These are phyloP conservation scores for Gynochthodes officinalis DNA, from an alignment of 257 asterid genomes.

Conservation along the genomic window DNA sequence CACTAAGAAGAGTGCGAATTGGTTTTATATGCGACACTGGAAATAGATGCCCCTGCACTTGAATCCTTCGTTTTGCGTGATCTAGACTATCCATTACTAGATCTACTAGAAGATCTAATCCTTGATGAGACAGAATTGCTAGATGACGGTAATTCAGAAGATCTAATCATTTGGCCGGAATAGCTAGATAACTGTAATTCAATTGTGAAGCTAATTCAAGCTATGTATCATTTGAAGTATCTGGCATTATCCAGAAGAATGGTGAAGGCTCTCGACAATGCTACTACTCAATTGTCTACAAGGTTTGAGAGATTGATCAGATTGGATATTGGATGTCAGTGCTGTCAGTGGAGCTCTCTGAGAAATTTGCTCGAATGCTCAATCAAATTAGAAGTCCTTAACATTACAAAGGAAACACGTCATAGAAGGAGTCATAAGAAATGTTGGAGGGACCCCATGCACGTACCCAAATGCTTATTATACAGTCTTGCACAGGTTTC, in stretches of 20 bases:
- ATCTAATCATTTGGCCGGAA: too few species aligned
- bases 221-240: background rate
- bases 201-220: background rate
- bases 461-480: background rate
- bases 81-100: background rate
- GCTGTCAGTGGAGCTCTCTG: background rate
- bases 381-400: background rate
- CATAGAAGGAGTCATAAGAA: too few species aligned
- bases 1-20: too few species aligned
- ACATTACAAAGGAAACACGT: background rate
- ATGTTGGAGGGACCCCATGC: background rate
- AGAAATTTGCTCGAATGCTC: background rate
- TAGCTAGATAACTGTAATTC: background rate
- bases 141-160: too few species aligned
- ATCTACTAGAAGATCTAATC: too few species aligned
- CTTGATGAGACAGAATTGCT: too few species aligned
- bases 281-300: background rate
- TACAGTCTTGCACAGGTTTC: background rate
- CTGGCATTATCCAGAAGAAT: background rate
- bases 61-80: background rate
- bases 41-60: constrained; percentile 1
- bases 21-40: background rate
- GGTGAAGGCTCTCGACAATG: background rate
- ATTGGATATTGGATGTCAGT: background rate
- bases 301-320: background rate